Base-by-base conservation (phyloP, 2,329 filamentous ascomycete genomes). In the Bipolaris oryzae region DNA sequence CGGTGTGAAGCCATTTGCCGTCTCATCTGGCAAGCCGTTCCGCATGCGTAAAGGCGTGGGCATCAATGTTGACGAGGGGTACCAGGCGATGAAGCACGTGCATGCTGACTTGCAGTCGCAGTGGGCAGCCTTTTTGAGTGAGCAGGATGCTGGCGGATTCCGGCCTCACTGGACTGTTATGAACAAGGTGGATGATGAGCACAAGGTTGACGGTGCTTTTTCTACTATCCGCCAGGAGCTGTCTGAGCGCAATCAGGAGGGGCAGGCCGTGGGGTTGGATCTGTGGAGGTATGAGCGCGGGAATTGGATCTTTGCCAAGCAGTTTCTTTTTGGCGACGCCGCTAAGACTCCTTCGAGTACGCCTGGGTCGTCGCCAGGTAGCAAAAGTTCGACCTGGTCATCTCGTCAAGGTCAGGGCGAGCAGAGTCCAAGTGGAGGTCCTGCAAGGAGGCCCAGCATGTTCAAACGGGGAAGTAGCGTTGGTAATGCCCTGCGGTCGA, bases 181-280 rank as follows among this genome's bases (percentile, higher is more conserved):
- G 79, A 80, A 80, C 54, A 80, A 80, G 59, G 78, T 78, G 3
- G 73, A 77, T 37, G 76, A 79, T n/a, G 73, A 77, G 50, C 60
- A 64, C 13, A 73, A 72, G 42, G 76, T 80, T 0, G 55, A 68
- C 20, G 63, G 67, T 16, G 74, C 77, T n/a, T 74, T 77, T 50
- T 67, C 71, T 7, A 73, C 77, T 15, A 63, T 79, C 18, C 57
- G 68, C 33, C 55, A 62, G 28, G 68, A 66, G 15, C 10, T 79
- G 64, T 68, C 64, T 13, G 64, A 69, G 35, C 63, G 74, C 25
- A 66, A 66, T 3, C 68, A 72, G 49, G 64, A 67, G 31, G 78
- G 78, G 0, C 63, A 56, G 20, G 78, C 71, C 3, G 57, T 74
- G 43, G 79, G 79, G 0, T 53, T 80, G 41, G 74, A 72, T 6